Evolutionary conservation across 2,329 filamentous ascomycete genomes (phyloP).

Genomic region (Cladosporium oxysporum): DNA sequence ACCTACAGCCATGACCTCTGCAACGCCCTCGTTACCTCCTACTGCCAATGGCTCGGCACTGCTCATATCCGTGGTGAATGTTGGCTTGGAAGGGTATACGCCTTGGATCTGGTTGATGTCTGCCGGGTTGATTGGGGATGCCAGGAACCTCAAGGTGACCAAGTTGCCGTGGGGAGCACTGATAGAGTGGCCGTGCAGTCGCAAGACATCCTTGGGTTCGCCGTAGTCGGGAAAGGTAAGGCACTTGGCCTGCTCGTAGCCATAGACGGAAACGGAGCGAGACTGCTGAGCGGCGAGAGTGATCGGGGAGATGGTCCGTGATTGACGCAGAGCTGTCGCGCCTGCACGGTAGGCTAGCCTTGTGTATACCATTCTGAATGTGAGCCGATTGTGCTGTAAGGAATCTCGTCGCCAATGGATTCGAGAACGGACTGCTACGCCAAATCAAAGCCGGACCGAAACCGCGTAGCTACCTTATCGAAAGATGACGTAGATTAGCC

Average conservation of each 20-base stretch:
- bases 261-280: slow-evolving; percentile 63
- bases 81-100: slow-evolving; percentile 84
- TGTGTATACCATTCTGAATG: slow-evolving; percentile 28
- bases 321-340: slow-evolving; percentile 20
- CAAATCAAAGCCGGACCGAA: background rate
- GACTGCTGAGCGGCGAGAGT: slow-evolving; percentile 23
- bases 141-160: slow-evolving; percentile 82
- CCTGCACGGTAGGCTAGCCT: slow-evolving; percentile 23
- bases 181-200: slow-evolving; percentile 74
- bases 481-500: slow-evolving; percentile 8
- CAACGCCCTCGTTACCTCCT: slow-evolving; percentile 88
- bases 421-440: background rate
- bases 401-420: background rate
- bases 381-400: background rate
- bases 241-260: slow-evolving; percentile 83
- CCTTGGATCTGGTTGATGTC: slow-evolving; percentile 99
- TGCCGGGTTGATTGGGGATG: slow-evolving; percentile 91
- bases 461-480: background rate
- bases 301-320: slow-evolving; percentile 2
- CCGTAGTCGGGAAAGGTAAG: slow-evolving; percentile 74
- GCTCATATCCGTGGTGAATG: slow-evolving; percentile 73
- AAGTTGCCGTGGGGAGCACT: slow-evolving; percentile 69
- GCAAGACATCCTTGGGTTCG: slow-evolving; percentile 70
- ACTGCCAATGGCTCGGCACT: slow-evolving; percentile 75
- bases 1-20: slow-evolving; percentile 77